phyloP scores from a whole-genome alignment of 176 grass and related monocot genomes.

The Guadua angustifolia region DNA sequence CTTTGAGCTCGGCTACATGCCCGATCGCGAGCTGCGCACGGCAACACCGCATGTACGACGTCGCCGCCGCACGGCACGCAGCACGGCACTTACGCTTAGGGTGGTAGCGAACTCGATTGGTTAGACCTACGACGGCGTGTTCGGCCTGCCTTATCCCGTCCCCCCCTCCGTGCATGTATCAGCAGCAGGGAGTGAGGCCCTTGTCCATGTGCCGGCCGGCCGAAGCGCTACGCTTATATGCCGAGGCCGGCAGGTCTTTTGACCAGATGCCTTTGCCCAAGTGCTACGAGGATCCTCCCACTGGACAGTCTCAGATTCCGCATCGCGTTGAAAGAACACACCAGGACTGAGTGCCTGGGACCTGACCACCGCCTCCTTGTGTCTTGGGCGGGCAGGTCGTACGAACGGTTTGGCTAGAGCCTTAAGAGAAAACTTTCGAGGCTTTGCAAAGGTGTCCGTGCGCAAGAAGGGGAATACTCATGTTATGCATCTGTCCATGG shows the following conservation, averaged over 20 bases:
- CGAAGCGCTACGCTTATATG: background rate
- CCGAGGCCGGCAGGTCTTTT: conserved; percentile 15
- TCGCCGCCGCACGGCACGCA: background rate
- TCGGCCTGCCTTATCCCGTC: background rate
- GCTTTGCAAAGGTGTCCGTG: background rate
- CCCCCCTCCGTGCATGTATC: background rate
- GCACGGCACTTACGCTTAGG: background rate
- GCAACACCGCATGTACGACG: too few relatives aligned
- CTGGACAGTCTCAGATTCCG: background rate
- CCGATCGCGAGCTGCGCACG: too few relatives aligned
- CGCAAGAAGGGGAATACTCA: background rate
- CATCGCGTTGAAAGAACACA: background rate
- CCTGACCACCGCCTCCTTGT: background rate
- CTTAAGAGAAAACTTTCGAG: background rate
- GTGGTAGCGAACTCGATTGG: background rate
- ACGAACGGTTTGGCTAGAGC: background rate
- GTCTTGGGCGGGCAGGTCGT: background rate
- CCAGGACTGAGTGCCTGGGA: background rate
- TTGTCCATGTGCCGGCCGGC: background rate
- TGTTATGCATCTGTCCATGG: background rate
- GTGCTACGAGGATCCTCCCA: background rate
- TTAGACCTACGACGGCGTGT: background rate
- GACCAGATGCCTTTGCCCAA: conserved; percentile 9
- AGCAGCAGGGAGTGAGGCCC: background rate
- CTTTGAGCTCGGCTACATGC: too few relatives aligned